Evolutionary conservation across 306 rosid genomes (phyloP).

Genomic region (Quercus wislizeni): DNA sequence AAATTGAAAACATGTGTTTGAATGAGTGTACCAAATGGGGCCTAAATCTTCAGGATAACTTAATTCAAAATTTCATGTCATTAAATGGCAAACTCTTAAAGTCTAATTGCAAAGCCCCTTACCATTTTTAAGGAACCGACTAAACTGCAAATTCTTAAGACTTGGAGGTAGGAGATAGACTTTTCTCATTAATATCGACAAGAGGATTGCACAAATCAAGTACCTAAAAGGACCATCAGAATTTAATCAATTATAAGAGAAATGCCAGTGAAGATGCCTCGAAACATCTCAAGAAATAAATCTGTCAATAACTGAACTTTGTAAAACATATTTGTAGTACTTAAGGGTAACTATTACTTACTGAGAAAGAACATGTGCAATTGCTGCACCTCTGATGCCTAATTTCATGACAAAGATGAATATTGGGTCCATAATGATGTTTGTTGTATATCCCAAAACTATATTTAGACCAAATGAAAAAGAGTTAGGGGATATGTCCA

Average conservation of each 20-base stretch:
- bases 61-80: no score
- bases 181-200: constrained; percentile 53
- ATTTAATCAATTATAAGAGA: no score
- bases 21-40: no score
- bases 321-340: constrained; percentile 1
- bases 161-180: constrained; percentile 75
- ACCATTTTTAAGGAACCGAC: constrained; percentile 85
- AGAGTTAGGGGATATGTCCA: neutral
- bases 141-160: constrained; percentile 69
- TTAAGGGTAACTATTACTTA: constrained; percentile 37
- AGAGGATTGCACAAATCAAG: constrained; percentile 63
- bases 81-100: no score
- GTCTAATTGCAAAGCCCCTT: neutral
- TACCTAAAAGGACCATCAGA: constrained; percentile 46
- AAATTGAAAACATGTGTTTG: no score
- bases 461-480: constrained; percentile 1
- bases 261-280: neutral
- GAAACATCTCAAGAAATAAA: neutral
- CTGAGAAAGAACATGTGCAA: constrained; percentile 94
- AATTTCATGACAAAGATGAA: constrained; percentile 65
- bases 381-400: constrained; percentile 94
- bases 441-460: constrained; percentile 71
- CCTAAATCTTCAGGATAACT: no score
- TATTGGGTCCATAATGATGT: constrained; percentile 73
- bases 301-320: neutral